phyloP scores from a whole-genome alignment of 2,329 filamentous ascomycete genomes.

The Dactylonectria macrodidyma region DNA sequence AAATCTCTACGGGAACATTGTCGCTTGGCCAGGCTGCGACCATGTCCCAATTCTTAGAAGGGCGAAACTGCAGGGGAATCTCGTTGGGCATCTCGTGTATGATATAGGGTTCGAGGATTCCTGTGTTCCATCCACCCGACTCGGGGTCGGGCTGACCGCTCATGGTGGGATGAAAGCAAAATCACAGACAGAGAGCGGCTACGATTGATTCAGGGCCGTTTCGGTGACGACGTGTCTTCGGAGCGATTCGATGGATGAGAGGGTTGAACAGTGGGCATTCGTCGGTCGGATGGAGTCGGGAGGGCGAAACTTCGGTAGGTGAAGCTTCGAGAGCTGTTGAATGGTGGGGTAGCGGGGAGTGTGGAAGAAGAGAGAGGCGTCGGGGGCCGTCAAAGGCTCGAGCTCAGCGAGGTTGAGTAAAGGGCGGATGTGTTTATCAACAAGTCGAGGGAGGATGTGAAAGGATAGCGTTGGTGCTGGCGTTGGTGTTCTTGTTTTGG shows the following conservation, averaged over 20 bases:
- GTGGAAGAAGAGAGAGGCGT: not conserved
- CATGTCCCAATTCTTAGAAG: not conserved
- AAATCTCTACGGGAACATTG: constrained; percentile 73
- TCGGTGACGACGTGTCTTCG: constrained; percentile 1
- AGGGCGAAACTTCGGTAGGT: not conserved
- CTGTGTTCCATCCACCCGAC: constrained; percentile 22
- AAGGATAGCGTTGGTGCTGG: no score
- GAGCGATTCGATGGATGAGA: constrained; percentile 7
- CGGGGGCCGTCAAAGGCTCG: not conserved
- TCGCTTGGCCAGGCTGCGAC: constrained; percentile 50
- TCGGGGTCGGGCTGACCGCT: constrained; percentile 12
- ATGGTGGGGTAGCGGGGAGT: constrained; percentile 13
- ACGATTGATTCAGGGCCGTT: not conserved
- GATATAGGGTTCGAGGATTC: no score
- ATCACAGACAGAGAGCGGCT: not conserved
- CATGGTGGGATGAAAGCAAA: not conserved
- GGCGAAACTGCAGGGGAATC: not conserved
- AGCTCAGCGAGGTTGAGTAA: not conserved
- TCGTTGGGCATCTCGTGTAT: not conserved
- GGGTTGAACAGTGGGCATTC: constrained; percentile 9
- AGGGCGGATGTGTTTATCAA: not conserved
- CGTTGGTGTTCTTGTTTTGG: no score
- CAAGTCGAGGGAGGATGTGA: no score
- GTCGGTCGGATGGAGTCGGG: constrained; percentile 18
- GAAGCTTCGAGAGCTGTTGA: not conserved